Percentiles rank a stretch among this genome's conserved stretches.
Evolutionary conservation across 2,329 filamentous ascomycete species (phyloP).

Genomic region (Juglanconis sp.): DNA sequence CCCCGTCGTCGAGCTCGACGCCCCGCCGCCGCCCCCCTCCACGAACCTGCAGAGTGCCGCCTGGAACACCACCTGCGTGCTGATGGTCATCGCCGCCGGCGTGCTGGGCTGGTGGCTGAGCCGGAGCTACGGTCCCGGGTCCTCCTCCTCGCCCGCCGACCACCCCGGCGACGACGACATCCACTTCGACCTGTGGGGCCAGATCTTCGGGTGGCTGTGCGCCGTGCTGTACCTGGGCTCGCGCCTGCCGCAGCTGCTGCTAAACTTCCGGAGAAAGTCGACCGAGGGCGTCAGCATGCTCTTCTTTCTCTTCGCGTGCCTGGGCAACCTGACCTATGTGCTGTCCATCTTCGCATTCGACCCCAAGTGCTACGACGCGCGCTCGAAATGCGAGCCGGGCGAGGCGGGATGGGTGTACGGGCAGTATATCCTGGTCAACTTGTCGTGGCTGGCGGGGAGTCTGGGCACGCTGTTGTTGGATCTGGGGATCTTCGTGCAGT

Average conservation of each 20-base stretch:
- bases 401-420: conserved; percentile 69
- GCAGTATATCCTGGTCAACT: conserved; percentile 81
- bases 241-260: conserved; percentile 81
- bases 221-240: conserved; percentile 85
- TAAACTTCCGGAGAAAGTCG: conserved; percentile 89
- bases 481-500: conserved; percentile 83
- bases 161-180: conserved; percentile 45
- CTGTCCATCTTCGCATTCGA: conserved; percentile 89
- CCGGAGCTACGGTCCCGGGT: conserved; percentile 38
- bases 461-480: conserved; percentile 84
- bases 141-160: conserved; percentile 33
- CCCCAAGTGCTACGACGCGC: conserved; percentile 56
- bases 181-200: conserved; percentile 72
- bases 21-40: conserved; percentile 38
- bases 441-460: conserved; percentile 87
- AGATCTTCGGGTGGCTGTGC: conserved; percentile 92
- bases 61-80: conserved; percentile 72
- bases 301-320: conserved; percentile 94
- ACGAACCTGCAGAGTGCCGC: conserved; percentile 56
- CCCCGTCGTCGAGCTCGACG: conserved; percentile 60
- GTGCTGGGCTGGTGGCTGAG: conserved; percentile 82
- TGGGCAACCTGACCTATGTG: conserved; percentile 92
- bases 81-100: conserved; percentile 81
- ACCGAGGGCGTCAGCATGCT: conserved; percentile 91
- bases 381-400: conserved; percentile 54